phyloP scores from a whole-genome alignment of 768 basidiomycete species.

The Chalciporus piperatus region DNA sequence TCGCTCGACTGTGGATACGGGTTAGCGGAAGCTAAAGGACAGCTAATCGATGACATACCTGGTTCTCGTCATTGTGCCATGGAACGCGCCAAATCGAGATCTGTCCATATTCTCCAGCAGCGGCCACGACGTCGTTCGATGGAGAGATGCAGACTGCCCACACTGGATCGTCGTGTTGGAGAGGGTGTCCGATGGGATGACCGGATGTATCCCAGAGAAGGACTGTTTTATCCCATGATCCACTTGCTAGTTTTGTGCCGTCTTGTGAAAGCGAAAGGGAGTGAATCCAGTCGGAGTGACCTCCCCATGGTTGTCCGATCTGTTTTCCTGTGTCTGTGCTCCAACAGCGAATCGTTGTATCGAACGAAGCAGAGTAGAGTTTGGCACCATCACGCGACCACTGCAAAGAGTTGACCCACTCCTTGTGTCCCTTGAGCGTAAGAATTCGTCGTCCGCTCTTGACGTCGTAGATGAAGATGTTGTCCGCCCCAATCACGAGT shows the following conservation, averaged over 20 bases:
- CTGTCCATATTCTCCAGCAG: not conserved
- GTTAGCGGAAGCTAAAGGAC: too few relatives aligned
- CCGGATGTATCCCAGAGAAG: not conserved
- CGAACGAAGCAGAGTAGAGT: not conserved
- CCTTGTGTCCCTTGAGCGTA: not conserved
- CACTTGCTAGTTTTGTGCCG: not conserved
- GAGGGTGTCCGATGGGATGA: not conserved
- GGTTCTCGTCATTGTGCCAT: not conserved
- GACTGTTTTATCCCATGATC: too few relatives aligned
- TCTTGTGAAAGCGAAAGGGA: not conserved
- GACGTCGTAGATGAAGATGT: not conserved
- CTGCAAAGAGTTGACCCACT: not conserved
- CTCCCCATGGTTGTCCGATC: not conserved
- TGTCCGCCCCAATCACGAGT: not conserved
- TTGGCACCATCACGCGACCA: conserved; percentile 6
- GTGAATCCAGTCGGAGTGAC: not conserved
- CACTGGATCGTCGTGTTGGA: not conserved
- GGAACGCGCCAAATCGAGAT: not conserved
- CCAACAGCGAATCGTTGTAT: not conserved
- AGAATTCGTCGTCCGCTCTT: not conserved
- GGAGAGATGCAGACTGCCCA: not conserved
- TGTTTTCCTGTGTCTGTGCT: not conserved
- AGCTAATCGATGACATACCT: not conserved
- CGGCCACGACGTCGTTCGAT: not conserved
- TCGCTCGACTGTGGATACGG: too few relatives aligned